These are phyloP conservation scores for Pseudogymnoascus sp. DNA, from an alignment of 2,329 filamentous ascomycete species.

Conservation along the genomic window DNA sequence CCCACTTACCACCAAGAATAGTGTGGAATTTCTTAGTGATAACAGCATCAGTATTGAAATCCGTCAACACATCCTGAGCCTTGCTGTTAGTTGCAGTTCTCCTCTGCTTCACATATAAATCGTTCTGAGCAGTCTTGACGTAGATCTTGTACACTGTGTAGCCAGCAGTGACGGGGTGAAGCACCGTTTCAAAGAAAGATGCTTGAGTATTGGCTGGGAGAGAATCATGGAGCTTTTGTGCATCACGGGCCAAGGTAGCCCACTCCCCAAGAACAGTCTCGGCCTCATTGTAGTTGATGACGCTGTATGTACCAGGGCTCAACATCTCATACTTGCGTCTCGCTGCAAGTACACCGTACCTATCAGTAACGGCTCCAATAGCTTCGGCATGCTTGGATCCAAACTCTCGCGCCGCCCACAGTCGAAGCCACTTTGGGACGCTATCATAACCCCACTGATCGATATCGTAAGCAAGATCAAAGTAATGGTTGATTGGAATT, in stretches of 20 bases:
- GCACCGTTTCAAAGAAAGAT: slow-evolving; percentile 54
- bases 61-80: slow-evolving; percentile 42
- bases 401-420: slow-evolving; percentile 52
- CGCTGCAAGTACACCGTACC: slow-evolving; percentile 48
- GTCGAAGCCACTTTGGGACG: slow-evolving; percentile 45
- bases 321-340: slow-evolving; percentile 56
- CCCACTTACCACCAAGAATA: slow-evolving; percentile 54
- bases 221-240: slow-evolving; percentile 47
- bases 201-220: slow-evolving; percentile 43
- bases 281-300: slow-evolving; percentile 58
- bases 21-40: slow-evolving; percentile 50
- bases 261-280: slow-evolving; percentile 49
- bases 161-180: slow-evolving; percentile 52
- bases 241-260: slow-evolving; percentile 42
- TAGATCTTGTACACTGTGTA: slow-evolving; percentile 47
- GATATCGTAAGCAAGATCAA: slow-evolving; percentile 60
- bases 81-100: slow-evolving; percentile 47
- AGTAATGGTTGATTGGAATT: slow-evolving; percentile 57
- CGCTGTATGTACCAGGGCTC: slow-evolving; percentile 48
- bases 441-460: slow-evolving; percentile 47
- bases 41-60: slow-evolving; percentile 49
- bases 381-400: slow-evolving; percentile 37
- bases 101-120: slow-evolving; percentile 46
- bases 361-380: slow-evolving; percentile 44
- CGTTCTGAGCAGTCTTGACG: slow-evolving; percentile 43